Base-by-base conservation (phyloP, 306 rosid genomes). In the Gynostemma pentaphyllum region DNA sequence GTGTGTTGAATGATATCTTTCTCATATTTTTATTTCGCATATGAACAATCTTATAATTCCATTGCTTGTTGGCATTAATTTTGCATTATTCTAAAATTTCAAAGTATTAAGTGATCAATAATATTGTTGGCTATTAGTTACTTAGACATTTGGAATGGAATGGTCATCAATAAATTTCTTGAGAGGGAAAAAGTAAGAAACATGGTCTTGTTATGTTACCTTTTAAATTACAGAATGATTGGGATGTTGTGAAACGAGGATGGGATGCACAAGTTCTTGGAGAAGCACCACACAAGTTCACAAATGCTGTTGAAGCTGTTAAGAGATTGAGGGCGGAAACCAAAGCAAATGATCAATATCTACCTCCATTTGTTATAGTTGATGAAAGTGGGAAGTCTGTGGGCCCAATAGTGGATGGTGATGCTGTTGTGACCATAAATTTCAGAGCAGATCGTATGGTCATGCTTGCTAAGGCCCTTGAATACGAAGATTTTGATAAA, bases 221-320 rank as follows among this genome's bases (percentile, higher is more conserved):
- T n/a, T 26, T 62, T 10, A 15, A 63, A 63, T 64, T 86, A 61
- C 86, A 94, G 99, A 94, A 94, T 75, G 99, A 94, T 61, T 94
- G 99, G 99, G 45, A 40, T 18, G 99, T 94, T 60, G 95, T 94
- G 76, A 94, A 94, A 68, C 85, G 99, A 41, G 99, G 99, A n/a
- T 94, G 99, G 99, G 90, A 94, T 80, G 99, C 99, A 55, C 99
- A 94, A 74, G 99, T 94, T 77, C 99, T 94, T 51, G 99, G 99
- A 37, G 95, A 94, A 83, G 99, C 97, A 24, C 95, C 99, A 44
- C 5, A 79, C 68, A 86, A 94, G 67, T 88, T 94, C 67, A 83
- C 22, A 63, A 86, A 7, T 75, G 87, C 86, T 16, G 42, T 88
- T 73, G 99, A 94, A 71, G 99, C 94, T 63, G 76, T 94, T 72